Evolutionary conservation across 2,329 filamentous ascomycete genomes (phyloP), one percentile per base, ranked within the genome.

Genomic region (Zasmidium angulare): DNA sequence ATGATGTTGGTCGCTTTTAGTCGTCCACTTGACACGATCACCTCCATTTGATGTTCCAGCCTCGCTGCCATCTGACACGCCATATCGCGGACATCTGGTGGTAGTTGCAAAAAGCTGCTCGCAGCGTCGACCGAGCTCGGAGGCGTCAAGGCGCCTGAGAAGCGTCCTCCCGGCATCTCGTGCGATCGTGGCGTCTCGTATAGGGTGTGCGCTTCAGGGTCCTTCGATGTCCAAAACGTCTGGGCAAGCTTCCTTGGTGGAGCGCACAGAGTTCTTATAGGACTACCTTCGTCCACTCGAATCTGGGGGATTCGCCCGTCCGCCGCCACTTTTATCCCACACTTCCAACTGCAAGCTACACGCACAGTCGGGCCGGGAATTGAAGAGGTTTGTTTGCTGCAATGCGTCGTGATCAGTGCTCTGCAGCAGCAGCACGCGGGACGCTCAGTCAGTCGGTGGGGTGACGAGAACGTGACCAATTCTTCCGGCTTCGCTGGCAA

Each of bases 1-100:
- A 48, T 47, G 21, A 55, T 47, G 12, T 36, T 29, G 20, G 53
- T 49, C n/a, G 54, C 54, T 24, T 36, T 43, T n/a, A 56, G 29
- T 26, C 24, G 23, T 40, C 47, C 19, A 14, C 46, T 50, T 2
- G 29, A n/a, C 19, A 56, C 46, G 7, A 56, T 40, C 14, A 36
- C n/a, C 3, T 56, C 54, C 9, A 56, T 20, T 46, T 56, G 46
- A 2, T 26, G 20, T 20, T 36, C 51, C n/a, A 54, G 36, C 17
- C 40, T 46, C 17, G 46, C 24, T 6, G 51, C 36, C 11, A 40
- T 54, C 17, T 46, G 40, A 22, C 51, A 54, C 19, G 46, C 51
- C 51, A 54, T 46, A 23, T 24, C 20, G 40, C 51, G 31, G 14
- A 54, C 10, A 46, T 54, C 51, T 26, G 31, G 19, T 24, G 51